A percentile compares a stretch with the other conserved stretches of the same genome.
phyloP scores from a whole-genome alignment of 2,329 filamentous ascomycete species.

The Aureobasidium sp. region DNA sequence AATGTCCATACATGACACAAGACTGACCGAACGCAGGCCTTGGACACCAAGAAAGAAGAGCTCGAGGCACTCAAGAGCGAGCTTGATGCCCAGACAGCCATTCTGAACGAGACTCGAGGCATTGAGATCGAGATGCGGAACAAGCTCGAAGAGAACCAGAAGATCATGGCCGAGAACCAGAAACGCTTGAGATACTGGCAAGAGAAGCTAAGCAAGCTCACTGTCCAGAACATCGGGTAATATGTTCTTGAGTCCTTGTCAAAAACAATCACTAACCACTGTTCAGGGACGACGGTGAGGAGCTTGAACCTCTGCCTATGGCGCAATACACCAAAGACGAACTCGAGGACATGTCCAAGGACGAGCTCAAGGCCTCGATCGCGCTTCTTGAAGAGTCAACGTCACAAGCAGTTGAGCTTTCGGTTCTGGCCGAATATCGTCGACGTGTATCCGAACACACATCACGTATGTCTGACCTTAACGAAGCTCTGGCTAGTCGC shows the following conservation, averaged over 20 bases:
- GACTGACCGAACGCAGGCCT: constrained; percentile 37
- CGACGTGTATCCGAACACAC: constrained; percentile 77
- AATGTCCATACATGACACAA: background rate
- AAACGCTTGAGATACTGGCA: constrained; percentile 79
- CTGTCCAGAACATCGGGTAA: constrained; percentile 61
- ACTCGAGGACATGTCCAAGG: constrained; percentile 55
- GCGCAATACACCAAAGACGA: constrained; percentile 71
- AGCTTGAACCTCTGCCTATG: constrained; percentile 50
- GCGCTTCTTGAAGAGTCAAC: constrained; percentile 64
- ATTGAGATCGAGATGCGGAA: constrained; percentile 97
- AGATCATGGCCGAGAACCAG: constrained; percentile 76
- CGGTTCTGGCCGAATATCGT: constrained; percentile 81
- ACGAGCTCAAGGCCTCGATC: constrained; percentile 55
- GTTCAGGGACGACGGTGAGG: constrained; percentile 44
- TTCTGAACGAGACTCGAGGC: constrained; percentile 81
- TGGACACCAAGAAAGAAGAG: constrained; percentile 72
- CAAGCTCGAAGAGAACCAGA: constrained; percentile 93
- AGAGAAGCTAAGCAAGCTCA: constrained; percentile 78
- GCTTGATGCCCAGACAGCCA: constrained; percentile 74
- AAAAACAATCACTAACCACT: background rate
- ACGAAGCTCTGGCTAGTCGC: constrained; percentile 65
- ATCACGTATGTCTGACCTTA: constrained; percentile 73
- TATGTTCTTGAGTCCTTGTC: background rate
- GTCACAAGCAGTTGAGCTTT: constrained; percentile 80
- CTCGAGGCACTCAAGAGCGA: constrained; percentile 72